Evolutionary conservation across 2,329 filamentous ascomycete genomes (phyloP).

Genomic region (Xylariales sp.): DNA sequence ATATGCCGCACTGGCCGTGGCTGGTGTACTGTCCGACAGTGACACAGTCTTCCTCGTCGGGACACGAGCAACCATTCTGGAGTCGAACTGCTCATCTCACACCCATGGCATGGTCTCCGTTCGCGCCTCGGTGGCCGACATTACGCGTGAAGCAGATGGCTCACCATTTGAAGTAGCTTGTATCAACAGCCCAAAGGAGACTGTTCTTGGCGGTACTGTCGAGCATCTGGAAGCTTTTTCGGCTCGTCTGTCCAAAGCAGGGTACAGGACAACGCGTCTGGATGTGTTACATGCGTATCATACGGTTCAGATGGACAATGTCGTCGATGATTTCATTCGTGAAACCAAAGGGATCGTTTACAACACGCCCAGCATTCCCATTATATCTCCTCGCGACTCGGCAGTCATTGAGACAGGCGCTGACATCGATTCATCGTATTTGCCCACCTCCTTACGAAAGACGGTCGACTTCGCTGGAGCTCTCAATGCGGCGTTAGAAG

Average conservation of each 20-base stretch:
- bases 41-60: constrained; percentile 59
- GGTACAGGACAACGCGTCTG: constrained; percentile 41
- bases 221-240: constrained; percentile 47
- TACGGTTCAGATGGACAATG: constrained; percentile 48
- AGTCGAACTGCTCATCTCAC: constrained; percentile 46
- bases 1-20: constrained; percentile 54
- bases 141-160: constrained; percentile 15
- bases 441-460: constrained; percentile 56
- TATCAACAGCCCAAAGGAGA: constrained; percentile 59
- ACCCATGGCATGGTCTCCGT: constrained; percentile 61
- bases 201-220: constrained; percentile 51
- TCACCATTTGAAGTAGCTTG: constrained; percentile 45
- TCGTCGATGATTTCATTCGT: constrained; percentile 53
- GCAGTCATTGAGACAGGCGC: constrained; percentile 26
- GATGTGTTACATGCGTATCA: constrained; percentile 51
- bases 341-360: constrained; percentile 36
- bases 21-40: constrained; percentile 52
- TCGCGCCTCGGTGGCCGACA: constrained; percentile 35
- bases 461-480: constrained; percentile 61
- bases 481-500: constrained; percentile 43
- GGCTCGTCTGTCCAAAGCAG: constrained; percentile 24
- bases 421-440: constrained; percentile 51
- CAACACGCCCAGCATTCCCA: constrained; percentile 44
- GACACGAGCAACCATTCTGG: constrained; percentile 47
- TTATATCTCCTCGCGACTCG: constrained; percentile 20